Evolutionary conservation across 495 filamentous ascomycete genomes (phyloP).

Genomic region (Hapsidospora chrysogenum): DNA sequence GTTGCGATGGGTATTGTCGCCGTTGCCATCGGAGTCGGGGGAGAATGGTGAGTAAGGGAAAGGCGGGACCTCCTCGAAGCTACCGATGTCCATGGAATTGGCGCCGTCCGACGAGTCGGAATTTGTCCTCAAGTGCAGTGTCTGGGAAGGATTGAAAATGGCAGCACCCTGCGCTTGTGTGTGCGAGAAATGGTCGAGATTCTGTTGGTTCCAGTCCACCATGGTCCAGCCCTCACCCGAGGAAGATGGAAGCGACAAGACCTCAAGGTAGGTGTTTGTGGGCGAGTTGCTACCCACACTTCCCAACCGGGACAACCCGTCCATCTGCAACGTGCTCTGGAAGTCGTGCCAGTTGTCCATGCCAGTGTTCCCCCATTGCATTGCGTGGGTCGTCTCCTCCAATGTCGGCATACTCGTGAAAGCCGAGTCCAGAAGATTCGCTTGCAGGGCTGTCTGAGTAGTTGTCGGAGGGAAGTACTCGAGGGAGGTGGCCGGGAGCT

Average conservation of each 20-base stretch:
- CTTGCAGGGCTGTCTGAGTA: conserved; percentile 46
- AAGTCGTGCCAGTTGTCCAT: conserved; percentile 63
- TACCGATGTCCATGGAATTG: conserved; percentile 46
- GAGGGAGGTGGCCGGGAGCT: conserved; percentile 38
- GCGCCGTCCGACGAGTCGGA: conserved; percentile 68
- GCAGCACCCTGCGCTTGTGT: conserved; percentile 34
- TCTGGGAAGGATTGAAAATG: conserved; percentile 77
- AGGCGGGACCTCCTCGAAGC: conserved; percentile 63
- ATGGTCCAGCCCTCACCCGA: conserved; percentile 76
- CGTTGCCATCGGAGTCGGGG: conserved; percentile 39
- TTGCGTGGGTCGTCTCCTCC: conserved; percentile 44
- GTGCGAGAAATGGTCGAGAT: conserved; percentile 27
- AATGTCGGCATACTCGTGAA: conserved; percentile 45
- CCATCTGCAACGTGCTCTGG: conserved; percentile 32
- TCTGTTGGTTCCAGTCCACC: conserved; percentile 39
- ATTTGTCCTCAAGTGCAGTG: conserved; percentile 65
- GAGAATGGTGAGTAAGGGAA: conserved; percentile 56
- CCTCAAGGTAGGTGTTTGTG: conserved; percentile 66
- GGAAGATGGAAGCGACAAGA: conserved; percentile 58
- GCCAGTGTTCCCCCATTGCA: conserved; percentile 32
- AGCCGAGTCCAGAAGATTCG: conserved; percentile 47
- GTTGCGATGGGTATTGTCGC: conserved; percentile 29
- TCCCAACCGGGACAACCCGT: conserved; percentile 36
- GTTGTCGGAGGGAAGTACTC: conserved; percentile 50
- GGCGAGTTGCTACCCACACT: conserved; percentile 64